A percentile compares a stretch with the other conserved stretches of the same genome.
Evolutionary conservation across 106 monocot species (phyloP).

Genomic region (Acorus gramineus): DNA sequence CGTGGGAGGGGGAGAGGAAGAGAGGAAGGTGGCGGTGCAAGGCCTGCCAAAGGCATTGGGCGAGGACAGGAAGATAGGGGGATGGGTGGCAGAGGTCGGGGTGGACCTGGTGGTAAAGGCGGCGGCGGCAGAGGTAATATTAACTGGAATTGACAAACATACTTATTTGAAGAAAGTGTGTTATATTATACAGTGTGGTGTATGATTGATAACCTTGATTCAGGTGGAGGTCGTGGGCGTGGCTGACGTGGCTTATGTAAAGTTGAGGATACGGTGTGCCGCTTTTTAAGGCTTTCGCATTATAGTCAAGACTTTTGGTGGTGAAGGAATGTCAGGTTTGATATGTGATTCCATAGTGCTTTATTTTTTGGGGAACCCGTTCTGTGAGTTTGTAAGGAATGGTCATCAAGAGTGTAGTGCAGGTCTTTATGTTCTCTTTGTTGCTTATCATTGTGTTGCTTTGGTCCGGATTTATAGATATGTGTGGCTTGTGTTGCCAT

Average conservation of each 20-base stretch:
- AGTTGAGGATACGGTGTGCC: no score
- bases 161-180: neutral
- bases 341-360: no score
- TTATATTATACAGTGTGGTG: neutral
- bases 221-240: constrained; percentile 5
- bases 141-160: neutral
- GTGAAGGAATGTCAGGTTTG: no score
- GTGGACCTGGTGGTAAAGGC: neutral
- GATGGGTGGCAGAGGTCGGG: neutral
- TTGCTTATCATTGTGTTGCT: no score
- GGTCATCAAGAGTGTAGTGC: no score
- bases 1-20: constrained; percentile 4
- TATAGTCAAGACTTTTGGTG: no score
- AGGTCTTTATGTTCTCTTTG: no score
- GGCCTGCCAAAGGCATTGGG: constrained; percentile 4
- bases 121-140: neutral
- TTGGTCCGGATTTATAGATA: no score
- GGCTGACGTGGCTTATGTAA: neutral
- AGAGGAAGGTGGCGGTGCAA: constrained; percentile 4
- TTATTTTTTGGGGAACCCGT: no score
- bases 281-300: no score
- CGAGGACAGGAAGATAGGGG: constrained; percentile 7
- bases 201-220: neutral
- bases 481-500: no score
- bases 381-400: no score